Evolutionary conservation across 1,284 basidiomycete species (phyloP), one percentile per base, ranked within the genome.

Genomic region (Hemileia vastatrix): DNA sequence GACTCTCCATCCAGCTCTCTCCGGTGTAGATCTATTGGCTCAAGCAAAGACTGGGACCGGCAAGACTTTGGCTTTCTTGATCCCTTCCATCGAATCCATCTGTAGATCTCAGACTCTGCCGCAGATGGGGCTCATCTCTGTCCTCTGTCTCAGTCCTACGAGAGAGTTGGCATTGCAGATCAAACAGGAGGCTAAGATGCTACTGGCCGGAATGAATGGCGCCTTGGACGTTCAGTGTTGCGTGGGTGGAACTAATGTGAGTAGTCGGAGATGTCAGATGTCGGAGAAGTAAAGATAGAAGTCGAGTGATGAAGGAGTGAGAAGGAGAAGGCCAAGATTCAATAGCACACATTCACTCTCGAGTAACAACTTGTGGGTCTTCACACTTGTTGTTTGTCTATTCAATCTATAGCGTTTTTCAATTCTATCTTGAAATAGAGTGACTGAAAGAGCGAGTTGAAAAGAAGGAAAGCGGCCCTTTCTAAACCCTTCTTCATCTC

Each of bases 1-100:
- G 21, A 71, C 73, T 2, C 65, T 75, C n/a, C 65, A 68, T 24
- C 63, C 67, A 5, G 71, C 72, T 1, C 67, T 75, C 2, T 49
- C 66, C 0, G n/a, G n/a, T n/a, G n/a, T n/a, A n/a, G n/a, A n/a
- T n/a, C n/a, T n/a, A n/a, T n/a, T 91, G 43, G 87, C 90, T 19
- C 84, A 87, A 70, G 89, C 91, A 18, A 87, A 86, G 76, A 94
- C 92, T 0, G 90, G 92, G 48, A 93, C 91, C 0, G 91, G 91
- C 54, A 96, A 95, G 78, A 95, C 91, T 0, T 79, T 93, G 36
- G 89, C 85, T 0, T 96, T 94, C 80, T 83, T 96, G 57, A 81
- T 95, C 4, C 91, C 91, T 4, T 87, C 88, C 9, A 82, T 96
- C 65, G 87, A 94, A 66, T 70, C 70, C 13, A 68, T 80, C 33